A percentile compares a stretch with the other conserved stretches of the same genome.
Evolutionary conservation across 495 filamentous ascomycete species (phyloP).

Genomic region (Baudoinia panamericana): DNA sequence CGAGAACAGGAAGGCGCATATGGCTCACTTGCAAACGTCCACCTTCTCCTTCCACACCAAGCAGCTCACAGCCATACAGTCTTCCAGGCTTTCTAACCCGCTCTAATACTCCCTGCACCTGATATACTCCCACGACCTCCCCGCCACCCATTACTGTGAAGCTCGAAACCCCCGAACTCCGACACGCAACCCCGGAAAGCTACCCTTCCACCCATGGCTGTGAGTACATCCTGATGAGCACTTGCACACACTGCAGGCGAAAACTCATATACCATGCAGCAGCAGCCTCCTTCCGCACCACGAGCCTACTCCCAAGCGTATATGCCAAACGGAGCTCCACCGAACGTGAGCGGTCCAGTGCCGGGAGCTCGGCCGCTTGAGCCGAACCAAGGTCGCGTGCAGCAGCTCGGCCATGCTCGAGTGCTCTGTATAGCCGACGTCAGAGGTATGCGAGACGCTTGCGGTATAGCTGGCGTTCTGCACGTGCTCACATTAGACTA

Average conservation of each 20-base stretch:
- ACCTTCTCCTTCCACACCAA: too few relatives aligned
- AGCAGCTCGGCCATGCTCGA: slow-evolving; percentile 72
- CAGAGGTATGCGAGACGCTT: slow-evolving; percentile 51
- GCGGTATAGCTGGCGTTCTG: slow-evolving; percentile 17
- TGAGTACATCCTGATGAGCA: slow-evolving; percentile 2
- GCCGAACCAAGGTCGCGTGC: slow-evolving; percentile 57
- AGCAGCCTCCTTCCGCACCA: slow-evolving; percentile 31
- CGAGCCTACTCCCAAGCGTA: slow-evolving; percentile 28
- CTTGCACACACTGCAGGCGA: not conserved
- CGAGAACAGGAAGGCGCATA: too few relatives aligned
- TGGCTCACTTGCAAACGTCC: too few relatives aligned
- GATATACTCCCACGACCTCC: not conserved
- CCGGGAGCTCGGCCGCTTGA: slow-evolving; percentile 36
- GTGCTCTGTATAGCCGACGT: slow-evolving; percentile 96
- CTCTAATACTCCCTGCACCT: too few relatives aligned
- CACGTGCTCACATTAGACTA: slow-evolving; percentile 13
- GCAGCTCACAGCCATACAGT: too few relatives aligned
- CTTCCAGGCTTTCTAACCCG: too few relatives aligned
- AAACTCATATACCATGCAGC: slow-evolving; percentile 1
- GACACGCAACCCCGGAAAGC: slow-evolving; percentile 3
- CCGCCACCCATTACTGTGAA: not conserved
- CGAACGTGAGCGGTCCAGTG: slow-evolving; percentile 27
- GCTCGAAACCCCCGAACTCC: slow-evolving; percentile 11
- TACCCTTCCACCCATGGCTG: slow-evolving; percentile 11
- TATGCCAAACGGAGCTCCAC: slow-evolving; percentile 30